Base-by-base conservation (phyloP, 805 yeast species). In the Saccharomycopsis amapae region DNA sequence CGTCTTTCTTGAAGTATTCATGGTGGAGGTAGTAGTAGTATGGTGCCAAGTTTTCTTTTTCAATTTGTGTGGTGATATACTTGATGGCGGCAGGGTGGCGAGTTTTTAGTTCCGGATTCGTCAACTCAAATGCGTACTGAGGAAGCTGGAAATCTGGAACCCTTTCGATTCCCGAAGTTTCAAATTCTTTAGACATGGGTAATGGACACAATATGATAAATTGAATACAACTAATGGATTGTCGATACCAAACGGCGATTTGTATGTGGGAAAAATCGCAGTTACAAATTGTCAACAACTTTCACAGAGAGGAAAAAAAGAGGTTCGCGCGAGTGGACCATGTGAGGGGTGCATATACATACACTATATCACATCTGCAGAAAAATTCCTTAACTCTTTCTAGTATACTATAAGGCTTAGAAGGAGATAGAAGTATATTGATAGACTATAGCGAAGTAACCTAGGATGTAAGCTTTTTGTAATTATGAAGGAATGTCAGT, bases 121-220 rank as follows among this genome's bases (percentile, higher is more conserved):
- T 67, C 48, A 85, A 68, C 42, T 78, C 71, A 62, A 84, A 90
- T 32, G 89, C 85, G 46, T 76, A 69, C 59, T 87, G 89, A n/a
- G 95, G 81, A 32, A 89, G 75, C 55, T 71, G 72, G 65, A 84
- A 82, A 61, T 89, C 88, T 24, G 97, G 97, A 23, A 86, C 75
- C 56, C 75, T 72, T 34, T 75, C 70, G 28, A 74, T 65, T 50
- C 72, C 80, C 37, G 77, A 68, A 22, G 66, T 69, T 42, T 61
- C 61, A 23, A 62, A 68, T 49, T 66, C 71, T 60, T 64, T 64
- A 5, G 55, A 47, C 61, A 56, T 58, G 12, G 7, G 12, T 26
- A 26, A 26, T 26, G 30, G 30, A 26, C 12, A 9, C 12, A 26
- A 26, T 9, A 26, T 26, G 12, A 12, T 9, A 12, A 26, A 26